Base-by-base conservation (phyloP, 2,329 filamentous ascomycete species). In the Niveomyces coronatus region DNA sequence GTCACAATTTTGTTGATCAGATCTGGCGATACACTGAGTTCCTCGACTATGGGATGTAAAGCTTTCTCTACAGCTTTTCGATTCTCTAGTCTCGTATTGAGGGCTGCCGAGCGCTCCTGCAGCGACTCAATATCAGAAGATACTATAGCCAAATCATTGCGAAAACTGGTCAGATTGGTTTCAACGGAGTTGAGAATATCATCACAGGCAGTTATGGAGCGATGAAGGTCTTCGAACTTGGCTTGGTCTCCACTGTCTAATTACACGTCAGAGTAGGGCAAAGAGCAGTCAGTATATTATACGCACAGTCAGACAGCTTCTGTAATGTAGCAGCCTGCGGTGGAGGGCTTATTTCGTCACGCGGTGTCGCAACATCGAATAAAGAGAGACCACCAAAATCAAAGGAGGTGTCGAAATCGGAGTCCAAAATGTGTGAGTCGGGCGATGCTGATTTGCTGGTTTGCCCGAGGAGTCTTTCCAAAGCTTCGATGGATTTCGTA, bases 71-170 rank as follows among this genome's bases (percentile, higher is more conserved):
- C 85, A 13, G 83, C 79, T 55, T 83, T 88, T 24, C 93, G 75
- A 53, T 95, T 95, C 47, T 94, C 83, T 20, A 98, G 67, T 51
- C 87, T 80, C 24, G 84, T 77, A 49, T 86, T 95, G 42, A 98
- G 62, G 7, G 82, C 78, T 9, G 81, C 74, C 0, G 91, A 98
- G 32, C 91, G 78, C 36, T 82, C 79, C 62, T 98, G 91, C 28
- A 98, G 64, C 3, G 80, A 87, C 61, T 98, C 91, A 36, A 98
- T 98, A 56, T 98, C 91, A 6, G 87, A 82, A 2, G 91, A 95
- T 10, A 98, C 91, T 11, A 79, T 76, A 8, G 86, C 89, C 9
- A 98, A 74, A 58, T 98, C 93, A 43, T 87, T 84, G 55, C 93
- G 87, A 55, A 98, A 98, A 57, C 81, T 89, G 26, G 84, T 84